Evolutionary conservation across 2,329 filamentous ascomycete genomes (phyloP).

Genomic region (Clarireedia paspali): DNA sequence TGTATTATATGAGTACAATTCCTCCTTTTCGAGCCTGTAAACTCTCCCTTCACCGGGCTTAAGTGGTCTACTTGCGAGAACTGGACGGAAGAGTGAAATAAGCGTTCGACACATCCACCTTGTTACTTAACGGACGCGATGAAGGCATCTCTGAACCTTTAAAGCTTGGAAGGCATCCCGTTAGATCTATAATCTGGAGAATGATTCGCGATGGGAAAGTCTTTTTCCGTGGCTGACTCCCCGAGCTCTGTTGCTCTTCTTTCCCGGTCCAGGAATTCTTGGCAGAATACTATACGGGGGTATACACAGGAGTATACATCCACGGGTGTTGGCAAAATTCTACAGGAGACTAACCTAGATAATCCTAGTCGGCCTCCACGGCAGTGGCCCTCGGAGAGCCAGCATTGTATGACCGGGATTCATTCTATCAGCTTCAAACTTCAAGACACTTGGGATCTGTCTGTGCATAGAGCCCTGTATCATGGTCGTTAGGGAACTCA

Average conservation of each 20-base stretch:
- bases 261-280: no score
- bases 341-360: no score
- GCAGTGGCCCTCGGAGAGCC: no score
- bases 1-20: slow-evolving; percentile 82
- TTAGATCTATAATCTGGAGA: background rate
- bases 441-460: background rate
- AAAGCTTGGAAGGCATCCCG: slow-evolving; percentile 44
- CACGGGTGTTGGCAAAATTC: no score
- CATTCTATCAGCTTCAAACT: no score
- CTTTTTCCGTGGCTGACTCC: background rate
- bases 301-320: no score
- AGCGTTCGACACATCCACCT: slow-evolving; percentile 99
- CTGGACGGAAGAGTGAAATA: slow-evolving; percentile 77
- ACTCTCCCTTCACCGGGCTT: slow-evolving; percentile 85
- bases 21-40: slow-evolving; percentile 55
- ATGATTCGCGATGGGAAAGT: background rate
- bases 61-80: slow-evolving; percentile 72
- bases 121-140: slow-evolving; percentile 96
- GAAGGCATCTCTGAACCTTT: slow-evolving; percentile 86
- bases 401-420: no score
- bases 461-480: background rate
- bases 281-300: no score
- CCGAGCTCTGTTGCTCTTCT: background rate
- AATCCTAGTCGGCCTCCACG: no score
- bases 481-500: background rate